These are phyloP conservation scores for Ophiocordyceps polyrhachis-furcata DNA, from an alignment of 2,329 filamentous ascomycete genomes.

Conservation along the genomic window DNA sequence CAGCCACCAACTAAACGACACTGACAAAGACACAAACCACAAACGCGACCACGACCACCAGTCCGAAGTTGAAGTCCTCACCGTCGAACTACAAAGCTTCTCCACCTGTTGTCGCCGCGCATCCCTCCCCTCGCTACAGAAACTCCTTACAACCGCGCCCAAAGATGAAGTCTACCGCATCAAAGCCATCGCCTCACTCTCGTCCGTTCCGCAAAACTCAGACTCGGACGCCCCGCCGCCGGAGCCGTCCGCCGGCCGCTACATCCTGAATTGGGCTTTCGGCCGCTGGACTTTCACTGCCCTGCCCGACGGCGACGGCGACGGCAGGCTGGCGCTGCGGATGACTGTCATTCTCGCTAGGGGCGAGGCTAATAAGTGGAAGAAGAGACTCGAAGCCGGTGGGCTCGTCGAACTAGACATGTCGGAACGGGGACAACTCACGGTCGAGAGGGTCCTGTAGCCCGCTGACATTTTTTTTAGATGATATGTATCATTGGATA, in stretches of 20 bases:
- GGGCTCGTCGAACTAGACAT: conserved; percentile 32
- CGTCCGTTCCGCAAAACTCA: conserved; percentile 27
- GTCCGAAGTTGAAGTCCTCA: conserved; percentile 83
- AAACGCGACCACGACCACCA: conserved; percentile 35
- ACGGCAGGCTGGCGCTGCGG: conserved; percentile 36
- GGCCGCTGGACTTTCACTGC: conserved; percentile 82
- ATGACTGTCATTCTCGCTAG: conserved; percentile 62
- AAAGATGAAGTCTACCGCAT: conserved; percentile 95
- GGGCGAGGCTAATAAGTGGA: conserved; percentile 60
- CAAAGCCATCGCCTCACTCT: conserved; percentile 46
- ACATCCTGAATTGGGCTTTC: conserved; percentile 97
- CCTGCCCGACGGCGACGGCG: conserved; percentile 26
- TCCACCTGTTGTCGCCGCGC: conserved; percentile 45
- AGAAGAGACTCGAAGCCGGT: conserved; percentile 47
- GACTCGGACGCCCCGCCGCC: conserved; percentile 22
- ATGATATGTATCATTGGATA: too few species aligned
- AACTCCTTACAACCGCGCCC: conserved; percentile 51
- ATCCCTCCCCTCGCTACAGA: conserved; percentile 38
- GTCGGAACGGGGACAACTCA: conserved; percentile 25
- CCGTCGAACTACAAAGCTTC: conserved; percentile 49
- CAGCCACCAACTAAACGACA: conserved; percentile 33
- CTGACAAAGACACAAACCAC: conserved; percentile 10
- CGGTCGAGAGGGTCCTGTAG: conserved; percentile 31
- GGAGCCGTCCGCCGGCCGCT: conserved; percentile 27
- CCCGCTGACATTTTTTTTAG: background rate